Percentiles rank a stretch among this genome's conserved stretches.
Evolutionary conservation across 257 asterid genomes (phyloP).

Genomic region (Apocynum venetum): DNA sequence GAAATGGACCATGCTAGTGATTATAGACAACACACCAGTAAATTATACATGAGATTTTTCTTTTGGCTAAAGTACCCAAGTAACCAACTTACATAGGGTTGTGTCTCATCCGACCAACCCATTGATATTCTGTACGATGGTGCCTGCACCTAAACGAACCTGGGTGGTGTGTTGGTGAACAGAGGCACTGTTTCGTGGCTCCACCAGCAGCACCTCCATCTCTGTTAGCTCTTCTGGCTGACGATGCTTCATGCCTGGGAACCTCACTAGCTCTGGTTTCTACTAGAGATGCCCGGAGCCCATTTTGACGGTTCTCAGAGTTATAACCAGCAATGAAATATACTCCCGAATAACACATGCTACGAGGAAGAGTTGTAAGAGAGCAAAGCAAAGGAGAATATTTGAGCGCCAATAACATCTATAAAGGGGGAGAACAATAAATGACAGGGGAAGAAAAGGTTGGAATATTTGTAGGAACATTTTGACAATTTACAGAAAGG

Average conservation of each 20-base stretch:
- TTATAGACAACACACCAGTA: not conserved
- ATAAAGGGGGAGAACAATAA: not conserved
- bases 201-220: conserved; percentile 4
- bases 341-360: conserved; percentile 28
- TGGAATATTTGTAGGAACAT: not conserved
- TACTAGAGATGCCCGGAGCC: not conserved
- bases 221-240: not conserved
- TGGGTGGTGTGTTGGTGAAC: conserved; percentile 40
- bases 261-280: not conserved
- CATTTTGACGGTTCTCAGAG: not conserved
- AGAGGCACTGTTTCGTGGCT: conserved; percentile 27
- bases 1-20: no score
- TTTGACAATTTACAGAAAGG: conserved; percentile 18
- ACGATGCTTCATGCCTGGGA: conserved; percentile 12
- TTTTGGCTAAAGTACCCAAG: not conserved
- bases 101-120: conserved; percentile 23
- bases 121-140: conserved; percentile 29
- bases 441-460: conserved; percentile 13
- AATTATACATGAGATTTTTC: not conserved
- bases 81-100: conserved; percentile 10
- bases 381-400: not conserved
- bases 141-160: conserved; percentile 35
- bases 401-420: not conserved
- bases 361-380: not conserved
- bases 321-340: conserved; percentile 4